Evolutionary conservation across 352 stramenopile species (phyloP).

Genomic region (Phytopythium vexans): DNA sequence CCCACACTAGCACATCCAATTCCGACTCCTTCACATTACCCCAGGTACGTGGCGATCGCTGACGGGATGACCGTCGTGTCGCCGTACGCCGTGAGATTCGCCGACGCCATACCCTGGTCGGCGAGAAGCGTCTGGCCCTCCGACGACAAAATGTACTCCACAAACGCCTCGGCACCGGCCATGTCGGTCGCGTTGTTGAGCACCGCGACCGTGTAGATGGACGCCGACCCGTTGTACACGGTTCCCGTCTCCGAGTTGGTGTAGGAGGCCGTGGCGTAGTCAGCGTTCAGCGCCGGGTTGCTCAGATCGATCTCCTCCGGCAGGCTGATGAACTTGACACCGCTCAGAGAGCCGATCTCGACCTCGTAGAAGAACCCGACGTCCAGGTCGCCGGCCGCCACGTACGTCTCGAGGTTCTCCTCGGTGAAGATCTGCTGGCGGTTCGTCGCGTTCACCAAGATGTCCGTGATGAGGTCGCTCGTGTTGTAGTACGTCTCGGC

Average conservation of each 20-base stretch:
- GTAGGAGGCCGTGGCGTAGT: conserved; percentile 28
- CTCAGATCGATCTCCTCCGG: conserved; percentile 28
- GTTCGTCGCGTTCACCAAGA: conserved; percentile 28
- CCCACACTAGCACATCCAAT: too few relatives aligned
- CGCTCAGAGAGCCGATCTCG: conserved; percentile 18
- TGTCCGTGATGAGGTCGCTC: conserved; percentile 11
- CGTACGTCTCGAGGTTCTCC: conserved; percentile 26
- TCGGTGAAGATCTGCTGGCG: conserved; percentile 31
- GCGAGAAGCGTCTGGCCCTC: conserved; percentile 21
- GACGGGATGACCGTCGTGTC: conserved; percentile 15
- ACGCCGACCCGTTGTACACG: conserved; percentile 31
- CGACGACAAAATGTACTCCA: conserved; percentile 22
- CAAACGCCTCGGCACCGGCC: conserved; percentile 28
- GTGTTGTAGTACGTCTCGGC: conserved; percentile 28
- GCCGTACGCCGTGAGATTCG: conserved; percentile 26
- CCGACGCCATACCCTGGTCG: conserved; percentile 21
- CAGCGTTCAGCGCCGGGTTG: conserved; percentile 17
- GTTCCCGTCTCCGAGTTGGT: conserved; percentile 26
- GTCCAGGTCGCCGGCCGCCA: conserved; percentile 22
- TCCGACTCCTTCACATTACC: conserved; percentile 5
- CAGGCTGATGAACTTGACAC: conserved; percentile 22
- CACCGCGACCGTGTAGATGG: conserved; percentile 26
- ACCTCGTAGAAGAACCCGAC: conserved; percentile 32
- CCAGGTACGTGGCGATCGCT: conserved; percentile 20
- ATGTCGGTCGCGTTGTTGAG: conserved; percentile 28